Percentiles rank a stretch among this genome's conserved stretches.
Evolutionary conservation across 106 monocot species (phyloP).

Genomic region (Alisma plantagoaquatica): DNA sequence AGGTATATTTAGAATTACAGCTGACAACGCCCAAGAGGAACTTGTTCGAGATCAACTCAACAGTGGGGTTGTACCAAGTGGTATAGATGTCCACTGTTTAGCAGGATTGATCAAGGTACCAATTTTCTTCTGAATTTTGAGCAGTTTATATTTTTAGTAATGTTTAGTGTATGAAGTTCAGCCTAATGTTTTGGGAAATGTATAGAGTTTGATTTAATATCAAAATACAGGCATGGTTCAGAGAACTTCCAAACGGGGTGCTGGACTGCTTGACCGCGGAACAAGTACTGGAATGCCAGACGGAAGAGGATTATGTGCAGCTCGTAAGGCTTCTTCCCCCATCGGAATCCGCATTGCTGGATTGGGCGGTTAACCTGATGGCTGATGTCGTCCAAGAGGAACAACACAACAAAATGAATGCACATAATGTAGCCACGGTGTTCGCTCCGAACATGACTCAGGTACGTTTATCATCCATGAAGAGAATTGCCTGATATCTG

Average conservation of each 20-base stretch:
- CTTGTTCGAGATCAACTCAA: constrained; percentile 17
- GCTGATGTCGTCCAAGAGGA: constrained; percentile 87
- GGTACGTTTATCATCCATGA: too few relatives aligned
- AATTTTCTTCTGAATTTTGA: too few relatives aligned
- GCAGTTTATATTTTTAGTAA: too few relatives aligned
- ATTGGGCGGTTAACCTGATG: constrained; percentile 91
- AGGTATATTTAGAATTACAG: constrained; percentile 26
- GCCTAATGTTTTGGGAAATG: too few relatives aligned
- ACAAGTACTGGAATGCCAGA: constrained; percentile 83
- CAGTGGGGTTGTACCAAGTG: constrained; percentile 14
- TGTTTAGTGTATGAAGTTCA: too few relatives aligned
- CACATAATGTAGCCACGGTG: constrained; percentile 85
- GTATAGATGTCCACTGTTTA: constrained; percentile 21
- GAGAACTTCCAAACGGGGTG: constrained; percentile 84
- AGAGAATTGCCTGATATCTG: too few relatives aligned
- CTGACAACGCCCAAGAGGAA: constrained; percentile 21
- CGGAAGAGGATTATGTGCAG: constrained; percentile 59
- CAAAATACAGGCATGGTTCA: constrained; percentile 94
- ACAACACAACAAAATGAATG: constrained; percentile 87
- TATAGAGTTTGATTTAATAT: too few relatives aligned
- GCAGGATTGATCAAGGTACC: constrained; percentile 24
- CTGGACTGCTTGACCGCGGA: constrained; percentile 71
- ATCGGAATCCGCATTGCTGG: constrained; percentile 67
- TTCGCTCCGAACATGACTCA: constrained; percentile 91
- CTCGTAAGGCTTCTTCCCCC: constrained; percentile 44